Conservation (phyloP, 441 rosid species). For the Geranium incanum region DNA sequence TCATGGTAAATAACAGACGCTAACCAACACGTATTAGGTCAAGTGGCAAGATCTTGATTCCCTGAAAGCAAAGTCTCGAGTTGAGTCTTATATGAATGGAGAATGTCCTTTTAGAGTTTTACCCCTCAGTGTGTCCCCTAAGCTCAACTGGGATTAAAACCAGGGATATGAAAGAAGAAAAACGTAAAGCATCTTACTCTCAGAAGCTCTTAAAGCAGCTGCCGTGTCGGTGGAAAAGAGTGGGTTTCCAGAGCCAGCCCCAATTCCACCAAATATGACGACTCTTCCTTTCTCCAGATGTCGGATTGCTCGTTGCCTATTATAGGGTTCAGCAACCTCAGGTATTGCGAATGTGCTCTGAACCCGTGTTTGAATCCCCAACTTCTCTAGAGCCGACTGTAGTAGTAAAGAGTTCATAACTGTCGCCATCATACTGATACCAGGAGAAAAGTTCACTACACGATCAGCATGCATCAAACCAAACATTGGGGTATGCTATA, state of each 20-base stretch:
- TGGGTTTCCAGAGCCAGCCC: constrained; percentile 70
- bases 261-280: constrained; percentile 87
- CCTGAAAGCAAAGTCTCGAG: no score
- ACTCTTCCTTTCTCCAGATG: constrained; percentile 96
- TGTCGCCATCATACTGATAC: constrained; percentile 83
- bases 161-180: neutral
- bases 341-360: constrained; percentile 64
- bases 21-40: no score
- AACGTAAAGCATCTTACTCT: constrained; percentile 29
- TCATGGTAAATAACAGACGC: neutral
- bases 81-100: no score
- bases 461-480: neutral
- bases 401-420: constrained; percentile 87
- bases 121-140: no score
- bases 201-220: constrained; percentile 75
- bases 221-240: constrained; percentile 84
- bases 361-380: constrained; percentile 68
- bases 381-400: constrained; percentile 78
- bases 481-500: neutral
- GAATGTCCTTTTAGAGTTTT: no score
- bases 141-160: no score
- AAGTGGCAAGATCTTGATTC: no score
- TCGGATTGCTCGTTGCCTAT: constrained; percentile 65
- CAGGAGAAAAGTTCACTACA: neutral
- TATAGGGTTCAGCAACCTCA: constrained; percentile 79